phyloP scores from a whole-genome alignment of 306 rosid species.

The Neltuma alba region DNA sequence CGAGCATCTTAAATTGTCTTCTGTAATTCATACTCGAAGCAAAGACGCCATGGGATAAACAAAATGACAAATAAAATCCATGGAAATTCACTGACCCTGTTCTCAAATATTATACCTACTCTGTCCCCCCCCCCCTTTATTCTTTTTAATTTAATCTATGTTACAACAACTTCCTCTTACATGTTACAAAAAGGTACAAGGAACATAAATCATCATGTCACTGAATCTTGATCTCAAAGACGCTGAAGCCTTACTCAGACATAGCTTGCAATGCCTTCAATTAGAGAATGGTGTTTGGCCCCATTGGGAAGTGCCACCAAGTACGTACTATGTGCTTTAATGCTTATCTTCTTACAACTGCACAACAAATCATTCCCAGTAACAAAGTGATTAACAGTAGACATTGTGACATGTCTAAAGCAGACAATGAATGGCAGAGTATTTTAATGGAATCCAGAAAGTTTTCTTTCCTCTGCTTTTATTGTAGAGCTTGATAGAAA shows the following conservation, averaged over 20 bases:
- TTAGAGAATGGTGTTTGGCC: neutral
- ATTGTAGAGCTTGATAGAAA: neutral
- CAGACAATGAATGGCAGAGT: neutral
- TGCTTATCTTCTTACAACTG: conserved; percentile 1
- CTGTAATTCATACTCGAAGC: neutral
- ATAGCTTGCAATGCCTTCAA: neutral
- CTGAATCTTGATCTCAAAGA: neutral
- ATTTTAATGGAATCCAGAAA: neutral
- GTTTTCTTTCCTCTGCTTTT: neutral
- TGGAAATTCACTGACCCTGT: neutral
- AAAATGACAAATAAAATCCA: neutral
- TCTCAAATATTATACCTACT: neutral
- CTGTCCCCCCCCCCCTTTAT: neutral
- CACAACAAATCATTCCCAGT: conserved; percentile 6
- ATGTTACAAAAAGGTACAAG: neutral
- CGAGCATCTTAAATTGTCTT: neutral
- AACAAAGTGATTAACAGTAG: neutral
- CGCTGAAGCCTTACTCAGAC: neutral
- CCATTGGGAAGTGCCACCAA: neutral
- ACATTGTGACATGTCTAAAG: neutral
- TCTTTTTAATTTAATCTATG: neutral
- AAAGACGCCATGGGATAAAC: neutral
- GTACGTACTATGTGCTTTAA: neutral
- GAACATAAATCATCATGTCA: neutral
- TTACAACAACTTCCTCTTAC: neutral